Percentiles rank a stretch among this genome's conserved stretches.
These are phyloP conservation scores for Cyberlindnera americana DNA, from an alignment of 805 yeast species.

Conservation along the genomic window DNA sequence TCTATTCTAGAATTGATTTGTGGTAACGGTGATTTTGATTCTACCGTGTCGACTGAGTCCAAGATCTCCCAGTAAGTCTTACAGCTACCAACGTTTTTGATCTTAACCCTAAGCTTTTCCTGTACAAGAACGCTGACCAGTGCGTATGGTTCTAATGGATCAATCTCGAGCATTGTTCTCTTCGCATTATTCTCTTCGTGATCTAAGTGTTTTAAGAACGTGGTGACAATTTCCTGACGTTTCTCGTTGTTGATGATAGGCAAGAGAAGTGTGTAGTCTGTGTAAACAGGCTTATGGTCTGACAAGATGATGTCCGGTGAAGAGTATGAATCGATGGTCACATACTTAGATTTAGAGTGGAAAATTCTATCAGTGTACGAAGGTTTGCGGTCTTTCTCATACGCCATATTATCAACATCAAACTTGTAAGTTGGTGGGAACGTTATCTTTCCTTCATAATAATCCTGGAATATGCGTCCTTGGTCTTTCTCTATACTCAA, in stretches of 20 bases:
- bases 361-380: slow-evolving; percentile 60
- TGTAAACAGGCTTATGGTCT: slow-evolving; percentile 55
- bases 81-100: slow-evolving; percentile 37
- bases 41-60: slow-evolving; percentile 28
- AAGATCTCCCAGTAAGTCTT: slow-evolving; percentile 36
- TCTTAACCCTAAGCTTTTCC: slow-evolving; percentile 23
- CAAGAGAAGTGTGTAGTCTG: slow-evolving; percentile 32
- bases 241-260: slow-evolving; percentile 36
- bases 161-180: slow-evolving; percentile 38
- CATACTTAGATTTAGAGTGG: slow-evolving; percentile 33
- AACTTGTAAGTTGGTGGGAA: slow-evolving; percentile 58
- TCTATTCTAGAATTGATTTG: slow-evolving; percentile 20
- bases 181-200: slow-evolving; percentile 39
- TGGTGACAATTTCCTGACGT: slow-evolving; percentile 33
- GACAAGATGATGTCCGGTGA: slow-evolving; percentile 33
- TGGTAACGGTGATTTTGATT: slow-evolving; percentile 19
- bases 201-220: slow-evolving; percentile 40
- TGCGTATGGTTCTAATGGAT: slow-evolving; percentile 30
- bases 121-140: slow-evolving; percentile 26
- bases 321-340: slow-evolving; percentile 23
- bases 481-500: slow-evolving; percentile 34
- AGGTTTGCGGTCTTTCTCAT: slow-evolving; percentile 42
- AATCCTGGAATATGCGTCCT: slow-evolving; percentile 39
- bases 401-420: slow-evolving; percentile 13
- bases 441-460: slow-evolving; percentile 42